A percentile compares a stretch with the other conserved stretches of the same genome.
Conservation (phyloP, 495 filamentous ascomycete species). For the Hypoxylon intermedium region DNA sequence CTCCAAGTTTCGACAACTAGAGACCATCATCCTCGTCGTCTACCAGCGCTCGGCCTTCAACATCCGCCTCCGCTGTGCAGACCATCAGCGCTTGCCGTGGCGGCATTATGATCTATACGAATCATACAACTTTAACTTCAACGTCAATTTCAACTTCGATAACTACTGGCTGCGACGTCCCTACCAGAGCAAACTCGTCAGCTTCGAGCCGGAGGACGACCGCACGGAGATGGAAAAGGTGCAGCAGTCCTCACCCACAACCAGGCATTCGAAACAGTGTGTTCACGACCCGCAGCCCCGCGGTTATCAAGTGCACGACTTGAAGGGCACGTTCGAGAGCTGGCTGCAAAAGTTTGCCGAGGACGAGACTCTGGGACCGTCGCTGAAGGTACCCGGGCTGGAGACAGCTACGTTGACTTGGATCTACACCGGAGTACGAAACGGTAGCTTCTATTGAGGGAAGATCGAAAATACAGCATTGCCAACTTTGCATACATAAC, state of each 20-base stretch:
- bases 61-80: constrained; percentile 45
- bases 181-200: constrained; percentile 51
- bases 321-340: constrained; percentile 41
- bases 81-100: constrained; percentile 27
- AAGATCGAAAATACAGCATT: not conserved
- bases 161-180: constrained; percentile 51
- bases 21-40: constrained; percentile 53
- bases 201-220: constrained; percentile 52
- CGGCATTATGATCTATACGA: constrained; percentile 48
- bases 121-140: constrained; percentile 58
- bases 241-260: not conserved
- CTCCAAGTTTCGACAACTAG: constrained; percentile 51
- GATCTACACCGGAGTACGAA: constrained; percentile 36
- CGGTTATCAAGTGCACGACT: constrained; percentile 38
- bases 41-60: constrained; percentile 58
- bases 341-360: constrained; percentile 34
- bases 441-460: constrained; percentile 18
- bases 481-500: too few species aligned
- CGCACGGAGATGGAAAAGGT: constrained; percentile 30
- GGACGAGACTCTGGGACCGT: constrained; percentile 16
- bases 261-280: constrained; percentile 33
- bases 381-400: constrained; percentile 26
- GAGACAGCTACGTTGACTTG: constrained; percentile 42
- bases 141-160: constrained; percentile 58
- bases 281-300: constrained; percentile 34